phyloP scores from a whole-genome alignment of 2,329 filamentous ascomycete genomes.

The Thermothelomyces thermophilus region DNA sequence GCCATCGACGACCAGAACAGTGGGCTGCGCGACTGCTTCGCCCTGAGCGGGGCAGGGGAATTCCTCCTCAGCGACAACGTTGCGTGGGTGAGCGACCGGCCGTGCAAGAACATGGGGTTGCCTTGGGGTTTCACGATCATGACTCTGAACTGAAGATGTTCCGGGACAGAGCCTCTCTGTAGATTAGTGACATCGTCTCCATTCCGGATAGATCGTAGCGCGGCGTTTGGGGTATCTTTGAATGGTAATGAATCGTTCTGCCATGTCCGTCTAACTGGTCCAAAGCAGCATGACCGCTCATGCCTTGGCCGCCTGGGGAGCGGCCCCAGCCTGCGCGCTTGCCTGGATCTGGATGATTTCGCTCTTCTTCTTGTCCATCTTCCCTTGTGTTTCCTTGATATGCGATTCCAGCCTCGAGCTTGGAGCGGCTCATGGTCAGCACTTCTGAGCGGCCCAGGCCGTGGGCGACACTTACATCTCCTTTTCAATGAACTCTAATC shows the following conservation, averaged over 20 bases:
- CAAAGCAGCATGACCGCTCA: conserved; percentile 20
- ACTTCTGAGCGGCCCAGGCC: too few species aligned
- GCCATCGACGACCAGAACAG: conserved; percentile 24
- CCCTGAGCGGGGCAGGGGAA: conserved; percentile 20
- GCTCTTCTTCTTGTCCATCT: conserved; percentile 52
- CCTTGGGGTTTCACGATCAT: conserved; percentile 35
- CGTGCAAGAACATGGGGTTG: conserved; percentile 32
- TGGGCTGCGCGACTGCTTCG: conserved; percentile 17
- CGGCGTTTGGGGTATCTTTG: conserved; percentile 19
- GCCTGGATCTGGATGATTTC: conserved; percentile 54
- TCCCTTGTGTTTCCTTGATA: conserved; percentile 50
- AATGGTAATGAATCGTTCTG: background rate
- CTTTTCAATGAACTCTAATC: conserved; percentile 85
- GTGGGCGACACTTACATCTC: conserved; percentile 63
- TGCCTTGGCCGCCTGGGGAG: conserved; percentile 26
- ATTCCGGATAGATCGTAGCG: conserved; percentile 13
- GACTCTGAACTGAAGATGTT: conserved; percentile 29
- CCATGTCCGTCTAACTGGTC: background rate
- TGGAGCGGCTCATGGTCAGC: background rate
- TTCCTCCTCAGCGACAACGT: conserved; percentile 25
- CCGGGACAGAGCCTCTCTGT: conserved; percentile 4
- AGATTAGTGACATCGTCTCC: conserved; percentile 17
- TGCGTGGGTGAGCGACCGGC: conserved; percentile 28
- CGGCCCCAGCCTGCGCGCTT: conserved; percentile 39
- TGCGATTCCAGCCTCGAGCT: conserved; percentile 39